A percentile compares a stretch with the other conserved stretches of the same genome.
Evolutionary conservation across 1,284 basidiomycete species (phyloP).

Genomic region (Apiotrichum porosum): DNA sequence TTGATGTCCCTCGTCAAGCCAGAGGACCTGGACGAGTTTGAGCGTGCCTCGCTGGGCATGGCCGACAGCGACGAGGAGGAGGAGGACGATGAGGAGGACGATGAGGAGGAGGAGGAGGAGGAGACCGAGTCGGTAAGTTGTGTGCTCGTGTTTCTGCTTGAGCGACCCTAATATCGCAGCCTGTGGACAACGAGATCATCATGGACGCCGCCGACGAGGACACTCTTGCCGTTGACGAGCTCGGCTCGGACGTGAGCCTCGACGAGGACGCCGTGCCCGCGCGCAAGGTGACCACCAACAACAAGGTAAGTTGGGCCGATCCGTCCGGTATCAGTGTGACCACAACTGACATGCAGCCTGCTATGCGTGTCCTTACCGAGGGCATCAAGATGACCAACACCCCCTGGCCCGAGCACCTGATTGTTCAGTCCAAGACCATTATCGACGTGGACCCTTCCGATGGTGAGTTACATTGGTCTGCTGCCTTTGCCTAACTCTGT

Average conservation of each 20-base stretch:
- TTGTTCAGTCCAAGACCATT: conserved; percentile 65
- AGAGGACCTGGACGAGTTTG: conserved; percentile 41
- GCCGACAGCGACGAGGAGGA: conserved; percentile 48
- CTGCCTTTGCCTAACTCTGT: not conserved
- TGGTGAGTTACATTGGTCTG: too few species aligned
- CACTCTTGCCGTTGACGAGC: conserved; percentile 64
- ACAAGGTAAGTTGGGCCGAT: conserved; percentile 56
- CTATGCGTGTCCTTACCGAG: conserved; percentile 73
- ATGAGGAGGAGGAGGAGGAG: conserved; percentile 60
- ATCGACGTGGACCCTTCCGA: conserved; percentile 68
- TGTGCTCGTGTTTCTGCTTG: too few species aligned
- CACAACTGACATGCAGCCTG: too few species aligned
- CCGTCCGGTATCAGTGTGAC: not conserved
- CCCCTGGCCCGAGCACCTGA: conserved; percentile 81
- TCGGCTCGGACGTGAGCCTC: conserved; percentile 57
- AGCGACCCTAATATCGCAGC: too few species aligned
- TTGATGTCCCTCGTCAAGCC: conserved; percentile 62
- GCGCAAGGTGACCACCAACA: conserved; percentile 77
- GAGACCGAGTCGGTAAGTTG: too few species aligned
- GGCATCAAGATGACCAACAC: conserved; percentile 69
- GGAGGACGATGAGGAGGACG: conserved; percentile 67
- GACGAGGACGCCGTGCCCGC: conserved; percentile 72
- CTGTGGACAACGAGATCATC: conserved; percentile 41
- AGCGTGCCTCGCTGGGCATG: conserved; percentile 26
- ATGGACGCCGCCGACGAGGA: conserved; percentile 49